Evolutionary conservation across 2,329 filamentous ascomycete species (phyloP), one percentile per base, ranked within the genome.

Genomic region (Aspergillus sp.): DNA sequence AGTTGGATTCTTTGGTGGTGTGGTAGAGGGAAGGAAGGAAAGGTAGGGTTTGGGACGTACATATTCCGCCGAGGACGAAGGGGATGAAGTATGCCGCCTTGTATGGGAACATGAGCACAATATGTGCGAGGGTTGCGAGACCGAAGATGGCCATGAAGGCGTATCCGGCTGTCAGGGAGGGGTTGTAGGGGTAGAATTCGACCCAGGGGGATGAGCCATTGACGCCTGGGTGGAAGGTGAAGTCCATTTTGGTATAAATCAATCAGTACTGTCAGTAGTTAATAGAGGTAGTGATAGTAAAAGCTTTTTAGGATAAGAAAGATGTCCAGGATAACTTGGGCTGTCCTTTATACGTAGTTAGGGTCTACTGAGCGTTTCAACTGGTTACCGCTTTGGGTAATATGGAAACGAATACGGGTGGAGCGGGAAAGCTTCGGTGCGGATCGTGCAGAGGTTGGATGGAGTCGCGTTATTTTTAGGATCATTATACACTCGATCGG

Each of bases 51-150:
- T 11, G 4, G 12, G 6, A 64, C 68, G 51, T 66, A 76, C 73
- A 74, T 46, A 75, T 64, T 46, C 74, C 72, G 2, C 74, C 74
- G 15, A 77, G 21, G 3, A 75, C 44, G 3, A 76, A 61, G 0
- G 74, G 73, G 8, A 74, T 71, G 37, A 75, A 77, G 55, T 72
- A 76, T 53, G 68, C 69, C 2, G 73, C 71, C 3, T 62, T 66
- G 15, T 66, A 71, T 0, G 66, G 70, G 25, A 75, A 66, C 52
- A 70, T 70, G 33, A 70, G 44, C 3, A 72, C 54, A 1, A 74
- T 56, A 45, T 76, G 74, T 0, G 55, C 47, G 3, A 72, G 43
- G 0, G 72, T 73, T 3, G 63, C 49, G 17, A 75, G 39, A 1
- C 65, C 73, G 51, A 76, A 76, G 3, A 76, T 57, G 0, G 54